Evolutionary conservation across 495 filamentous ascomycete genomes (phyloP).

Genomic region (Corynascus novoguineensis): DNA sequence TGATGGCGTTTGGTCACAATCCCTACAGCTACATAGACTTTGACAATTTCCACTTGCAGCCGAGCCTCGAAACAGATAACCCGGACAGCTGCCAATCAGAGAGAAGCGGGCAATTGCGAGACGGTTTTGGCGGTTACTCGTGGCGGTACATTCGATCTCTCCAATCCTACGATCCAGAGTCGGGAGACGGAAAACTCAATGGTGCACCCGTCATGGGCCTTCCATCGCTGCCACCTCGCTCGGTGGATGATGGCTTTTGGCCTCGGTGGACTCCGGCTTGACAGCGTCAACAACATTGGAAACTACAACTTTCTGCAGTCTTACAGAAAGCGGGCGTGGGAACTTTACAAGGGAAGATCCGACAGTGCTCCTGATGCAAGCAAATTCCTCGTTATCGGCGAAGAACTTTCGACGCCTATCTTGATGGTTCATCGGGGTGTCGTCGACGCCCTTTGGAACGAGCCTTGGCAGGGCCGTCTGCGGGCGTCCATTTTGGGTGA

Average conservation of each 20-base stretch:
- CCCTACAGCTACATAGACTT: slow-evolving; percentile 28
- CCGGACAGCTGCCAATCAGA: slow-evolving; percentile 29
- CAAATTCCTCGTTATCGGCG: slow-evolving; percentile 32
- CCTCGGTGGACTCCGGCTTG: slow-evolving; percentile 30
- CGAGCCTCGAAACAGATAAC: slow-evolving; percentile 17
- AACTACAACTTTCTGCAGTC: slow-evolving; percentile 30
- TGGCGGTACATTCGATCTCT: slow-evolving; percentile 25
- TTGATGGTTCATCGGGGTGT: slow-evolving; percentile 21
- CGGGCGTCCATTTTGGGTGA: slow-evolving; percentile 23
- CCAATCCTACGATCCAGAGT: slow-evolving; percentile 23
- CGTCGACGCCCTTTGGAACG: slow-evolving; percentile 31
- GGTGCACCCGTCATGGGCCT: slow-evolving; percentile 26
- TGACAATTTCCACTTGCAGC: slow-evolving; percentile 23
- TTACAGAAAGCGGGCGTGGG: slow-evolving; percentile 28
- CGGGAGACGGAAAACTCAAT: slow-evolving; percentile 7
- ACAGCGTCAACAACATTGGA: slow-evolving; percentile 32
- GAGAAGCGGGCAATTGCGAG: slow-evolving; percentile 7
- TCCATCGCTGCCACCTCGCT: slow-evolving; percentile 26
- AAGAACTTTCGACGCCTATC: slow-evolving; percentile 28
- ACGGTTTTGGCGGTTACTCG: slow-evolving; percentile 25
- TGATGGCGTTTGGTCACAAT: slow-evolving; percentile 31
- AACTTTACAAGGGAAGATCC: slow-evolving; percentile 19
- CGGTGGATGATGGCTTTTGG: slow-evolving; percentile 32
- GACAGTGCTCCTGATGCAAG: slow-evolving; percentile 10
- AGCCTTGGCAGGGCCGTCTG: slow-evolving; percentile 25